These are phyloP conservation scores for Nymphaea colorata DNA, from an alignment of 164 flowering plant genomes.

Conservation along the genomic window DNA sequence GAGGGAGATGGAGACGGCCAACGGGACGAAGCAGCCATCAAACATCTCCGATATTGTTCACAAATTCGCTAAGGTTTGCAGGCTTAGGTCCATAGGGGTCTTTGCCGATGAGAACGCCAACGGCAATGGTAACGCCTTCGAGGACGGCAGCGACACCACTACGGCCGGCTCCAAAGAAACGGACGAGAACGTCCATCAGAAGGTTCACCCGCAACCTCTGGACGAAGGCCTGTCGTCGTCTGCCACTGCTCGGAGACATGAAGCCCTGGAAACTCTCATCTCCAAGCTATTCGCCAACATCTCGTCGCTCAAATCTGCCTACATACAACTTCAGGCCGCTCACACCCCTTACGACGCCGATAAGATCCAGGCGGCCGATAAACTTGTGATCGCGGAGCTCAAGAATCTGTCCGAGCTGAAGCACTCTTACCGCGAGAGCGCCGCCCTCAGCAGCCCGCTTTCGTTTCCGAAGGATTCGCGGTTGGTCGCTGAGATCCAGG, in stretches of 20 bases:
- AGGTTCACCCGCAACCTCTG: constrained; percentile 97
- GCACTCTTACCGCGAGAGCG: constrained; percentile 75
- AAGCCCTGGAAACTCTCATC: constrained; percentile 61
- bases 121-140: constrained; percentile 5
- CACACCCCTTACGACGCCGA: constrained; percentile 97
- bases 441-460: constrained; percentile 55
- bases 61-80: constrained; percentile 10
- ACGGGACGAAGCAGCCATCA: constrained; percentile 21
- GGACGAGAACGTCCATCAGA: constrained; percentile 63
- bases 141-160: constrained; percentile 68
- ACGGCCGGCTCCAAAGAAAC: constrained; percentile 12
- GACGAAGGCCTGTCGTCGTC: constrained; percentile 44
- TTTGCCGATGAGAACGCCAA: constrained; percentile 17
- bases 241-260: constrained; percentile 36
- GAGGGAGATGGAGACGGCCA: neutral
- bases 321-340: constrained; percentile 86
- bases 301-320: constrained; percentile 83
- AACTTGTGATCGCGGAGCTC: constrained; percentile 74
- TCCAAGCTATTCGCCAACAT: constrained; percentile 67
- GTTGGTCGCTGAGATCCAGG: constrained; percentile 83
- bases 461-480: constrained; percentile 79
- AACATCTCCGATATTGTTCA: constrained; percentile 25
- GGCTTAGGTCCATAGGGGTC: constrained; percentile 15
- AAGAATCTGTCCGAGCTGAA: constrained; percentile 83
- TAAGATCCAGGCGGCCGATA: constrained; percentile 88